Percentiles rank a stretch among this genome's conserved stretches.
Conservation (phyloP, 1,284 basidiomycete species). For the Retiboletus flavoniger region DNA sequence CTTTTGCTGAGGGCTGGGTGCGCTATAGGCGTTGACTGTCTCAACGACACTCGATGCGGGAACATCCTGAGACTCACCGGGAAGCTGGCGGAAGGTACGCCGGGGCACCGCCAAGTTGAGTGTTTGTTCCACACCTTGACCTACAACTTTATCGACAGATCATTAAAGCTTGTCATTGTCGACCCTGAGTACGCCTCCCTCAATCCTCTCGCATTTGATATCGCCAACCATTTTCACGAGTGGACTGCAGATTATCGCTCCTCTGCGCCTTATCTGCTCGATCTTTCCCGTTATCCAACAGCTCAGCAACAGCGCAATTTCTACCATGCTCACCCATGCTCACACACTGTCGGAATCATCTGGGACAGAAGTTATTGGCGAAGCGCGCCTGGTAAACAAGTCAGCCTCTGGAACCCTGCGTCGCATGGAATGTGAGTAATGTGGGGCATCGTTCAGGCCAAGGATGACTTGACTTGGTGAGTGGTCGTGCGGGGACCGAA, state of each 20-base stretch:
- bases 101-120: slow-evolving; percentile 71
- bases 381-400: slow-evolving; percentile 54
- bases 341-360: slow-evolving; percentile 33
- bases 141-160: slow-evolving; percentile 12
- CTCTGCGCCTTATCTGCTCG: slow-evolving; percentile 70
- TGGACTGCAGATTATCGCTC: slow-evolving; percentile 91
- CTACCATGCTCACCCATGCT: slow-evolving; percentile 65
- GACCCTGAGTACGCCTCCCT: slow-evolving; percentile 94
- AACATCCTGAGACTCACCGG: slow-evolving; percentile 76
- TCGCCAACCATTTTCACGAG: slow-evolving; percentile 95
- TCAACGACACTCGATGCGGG: slow-evolving; percentile 91
- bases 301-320: slow-evolving; percentile 75
- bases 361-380: slow-evolving; percentile 32
- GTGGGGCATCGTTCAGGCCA: slow-evolving; percentile 90
- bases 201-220: slow-evolving; percentile 88
- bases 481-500: slow-evolving; percentile 47
- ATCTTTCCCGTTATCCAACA: slow-evolving; percentile 71
- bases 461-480: slow-evolving; percentile 73
- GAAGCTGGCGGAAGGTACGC: slow-evolving; percentile 49
- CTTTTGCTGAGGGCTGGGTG: slow-evolving; percentile 64
- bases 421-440: slow-evolving; percentile 88
- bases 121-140: background rate
- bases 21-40: slow-evolving; percentile 69
- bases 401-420: slow-evolving; percentile 82
- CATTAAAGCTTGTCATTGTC: slow-evolving; percentile 79